Conservation (phyloP, 257 asterid species). For the Nicotiana attenuata region DNA sequence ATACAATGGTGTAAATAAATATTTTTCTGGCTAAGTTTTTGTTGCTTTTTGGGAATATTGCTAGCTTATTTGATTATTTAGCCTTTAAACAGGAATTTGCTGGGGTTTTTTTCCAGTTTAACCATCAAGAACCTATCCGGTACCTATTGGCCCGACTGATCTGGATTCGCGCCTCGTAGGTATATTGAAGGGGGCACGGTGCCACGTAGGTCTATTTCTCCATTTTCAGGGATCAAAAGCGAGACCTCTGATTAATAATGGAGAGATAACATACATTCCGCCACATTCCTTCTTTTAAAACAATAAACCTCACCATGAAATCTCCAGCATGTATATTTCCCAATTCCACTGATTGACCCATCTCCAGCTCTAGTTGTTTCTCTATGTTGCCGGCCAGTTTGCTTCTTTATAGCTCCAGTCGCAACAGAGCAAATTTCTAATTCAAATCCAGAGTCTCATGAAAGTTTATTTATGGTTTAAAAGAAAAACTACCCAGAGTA, state of each 20-base stretch:
- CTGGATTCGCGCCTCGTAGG: too few species aligned
- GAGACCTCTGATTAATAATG: too few species aligned
- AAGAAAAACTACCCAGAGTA: neutral
- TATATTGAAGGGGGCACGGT: too few species aligned
- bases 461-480: constrained; percentile 17
- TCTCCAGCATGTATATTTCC: constrained; percentile 68
- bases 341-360: constrained; percentile 56
- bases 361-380: constrained; percentile 65
- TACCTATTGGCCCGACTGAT: too few species aligned
- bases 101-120: too few species aligned
- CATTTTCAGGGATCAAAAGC: too few species aligned
- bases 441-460: constrained; percentile 24
- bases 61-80: neutral
- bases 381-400: constrained; percentile 44
- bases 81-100: neutral
- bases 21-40: neutral
- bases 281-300: neutral
- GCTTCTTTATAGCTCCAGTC: constrained; percentile 64
- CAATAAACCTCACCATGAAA: constrained; percentile 43
- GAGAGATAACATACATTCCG: too few species aligned
- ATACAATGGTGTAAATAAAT: neutral
- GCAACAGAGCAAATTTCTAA: constrained; percentile 63
- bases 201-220: too few species aligned
- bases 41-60: neutral
- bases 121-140: too few species aligned